phyloP scores from a whole-genome alignment of 306 rosid genomes.

The Lathyrus tuberosus region DNA sequence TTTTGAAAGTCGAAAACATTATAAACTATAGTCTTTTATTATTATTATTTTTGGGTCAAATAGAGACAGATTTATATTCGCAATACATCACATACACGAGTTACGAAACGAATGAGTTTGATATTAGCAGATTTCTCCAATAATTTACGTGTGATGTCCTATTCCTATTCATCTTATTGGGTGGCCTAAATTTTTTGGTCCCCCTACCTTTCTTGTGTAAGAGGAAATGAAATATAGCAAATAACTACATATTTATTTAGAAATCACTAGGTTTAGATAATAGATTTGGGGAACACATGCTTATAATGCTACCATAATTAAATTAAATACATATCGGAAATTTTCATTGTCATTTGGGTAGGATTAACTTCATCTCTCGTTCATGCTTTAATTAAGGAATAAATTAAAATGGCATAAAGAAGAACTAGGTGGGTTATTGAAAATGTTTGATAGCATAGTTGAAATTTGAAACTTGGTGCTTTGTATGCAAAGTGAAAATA shows the following conservation, averaged over 20 bases:
- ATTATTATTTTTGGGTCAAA: too few species aligned
- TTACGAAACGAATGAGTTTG: slow-evolving; percentile 3
- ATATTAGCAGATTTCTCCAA: slow-evolving; percentile 11
- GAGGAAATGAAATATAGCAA: slow-evolving; percentile 14
- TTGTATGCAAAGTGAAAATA: slow-evolving; percentile 17
- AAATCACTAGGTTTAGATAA: slow-evolving; percentile 31
- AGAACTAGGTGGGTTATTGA: neutral
- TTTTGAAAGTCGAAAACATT: slow-evolving; percentile 8
- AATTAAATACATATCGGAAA: neutral
- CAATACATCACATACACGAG: slow-evolving; percentile 11
- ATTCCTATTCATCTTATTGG: slow-evolving; percentile 39
- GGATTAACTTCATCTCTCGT: neutral
- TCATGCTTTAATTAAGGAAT: slow-evolving; percentile 6
- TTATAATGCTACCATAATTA: neutral
- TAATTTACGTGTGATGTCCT: slow-evolving; percentile 26
- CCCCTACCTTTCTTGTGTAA: slow-evolving; percentile 33
- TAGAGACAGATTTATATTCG: neutral
- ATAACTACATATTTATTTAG: neutral
- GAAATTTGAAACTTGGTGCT: slow-evolving; percentile 18
- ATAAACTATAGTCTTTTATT: too few species aligned
- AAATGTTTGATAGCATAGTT: slow-evolving; percentile 7
- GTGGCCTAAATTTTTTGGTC: slow-evolving; percentile 48
- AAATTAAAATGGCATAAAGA: slow-evolving; percentile 12
- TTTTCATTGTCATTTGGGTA: slow-evolving; percentile 3
- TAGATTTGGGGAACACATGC: neutral